phyloP scores from a whole-genome alignment of 352 stramenopile genomes.

The Blastocystis sp. region DNA sequence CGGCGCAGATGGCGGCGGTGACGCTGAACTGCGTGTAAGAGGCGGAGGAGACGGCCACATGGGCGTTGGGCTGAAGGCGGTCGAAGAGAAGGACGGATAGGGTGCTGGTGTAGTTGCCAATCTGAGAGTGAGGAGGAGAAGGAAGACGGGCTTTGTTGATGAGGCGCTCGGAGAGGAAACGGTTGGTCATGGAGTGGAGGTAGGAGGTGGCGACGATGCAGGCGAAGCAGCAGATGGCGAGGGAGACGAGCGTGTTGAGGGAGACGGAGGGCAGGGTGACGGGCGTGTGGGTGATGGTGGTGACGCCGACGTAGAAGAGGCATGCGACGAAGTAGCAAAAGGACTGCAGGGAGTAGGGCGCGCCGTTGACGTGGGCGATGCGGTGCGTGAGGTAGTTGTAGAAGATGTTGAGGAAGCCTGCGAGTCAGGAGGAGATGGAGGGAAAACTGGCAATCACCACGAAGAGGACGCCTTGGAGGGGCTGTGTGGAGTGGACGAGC shows the following conservation, averaged over 20 bases:
- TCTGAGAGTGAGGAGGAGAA: too few relatives aligned
- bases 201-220: slow-evolving; percentile 53
- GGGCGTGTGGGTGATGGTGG: not conserved
- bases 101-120: slow-evolving; percentile 6
- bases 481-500: slow-evolving; percentile 9
- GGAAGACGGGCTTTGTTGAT: not conserved
- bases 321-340: not conserved
- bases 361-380: slow-evolving; percentile 37
- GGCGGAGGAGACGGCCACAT: not conserved
- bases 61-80: not conserved
- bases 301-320: not conserved
- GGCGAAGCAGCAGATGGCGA: slow-evolving; percentile 8
- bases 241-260: not conserved
- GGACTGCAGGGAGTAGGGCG: not conserved
- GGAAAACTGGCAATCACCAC: slow-evolving; percentile 10
- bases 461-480: slow-evolving; percentile 21
- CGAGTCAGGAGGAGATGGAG: not conserved
- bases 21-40: not conserved
- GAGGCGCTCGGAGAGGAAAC: slow-evolving; percentile 6
- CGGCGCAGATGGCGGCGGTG: not conserved
- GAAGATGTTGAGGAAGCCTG: slow-evolving; percentile 54
- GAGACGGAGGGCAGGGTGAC: not conserved
- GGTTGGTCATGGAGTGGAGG: slow-evolving; percentile 9
- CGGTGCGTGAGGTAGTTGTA: slow-evolving; percentile 55
- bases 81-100: slow-evolving; percentile 23